Conservation (phyloP, 768 basidiomycete species). For the Favolaschia claudopus region DNA sequence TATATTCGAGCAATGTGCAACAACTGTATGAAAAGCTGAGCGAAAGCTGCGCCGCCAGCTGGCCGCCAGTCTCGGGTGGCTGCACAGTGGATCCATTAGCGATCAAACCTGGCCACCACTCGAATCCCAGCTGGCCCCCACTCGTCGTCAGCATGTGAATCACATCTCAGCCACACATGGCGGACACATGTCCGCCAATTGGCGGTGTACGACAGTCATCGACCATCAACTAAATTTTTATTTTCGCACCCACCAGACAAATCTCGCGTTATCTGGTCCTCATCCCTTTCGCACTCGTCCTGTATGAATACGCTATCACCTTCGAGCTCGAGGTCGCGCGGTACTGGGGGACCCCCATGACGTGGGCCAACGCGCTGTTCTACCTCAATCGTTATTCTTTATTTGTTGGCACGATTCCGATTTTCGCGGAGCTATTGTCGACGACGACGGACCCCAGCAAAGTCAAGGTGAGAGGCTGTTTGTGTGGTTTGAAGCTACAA, state of each 20-base stretch:
- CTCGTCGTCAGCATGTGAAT: too few species aligned
- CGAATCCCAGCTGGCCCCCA: too few species aligned
- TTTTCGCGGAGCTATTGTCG: conserved; percentile 11
- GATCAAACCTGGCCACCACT: too few species aligned
- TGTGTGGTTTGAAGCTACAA: background rate
- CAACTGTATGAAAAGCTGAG: too few species aligned
- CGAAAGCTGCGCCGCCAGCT: too few species aligned
- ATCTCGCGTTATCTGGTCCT: conserved; percentile 5
- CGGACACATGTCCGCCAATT: too few species aligned
- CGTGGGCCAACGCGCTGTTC: conserved; percentile 27
- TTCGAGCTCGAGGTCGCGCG: conserved; percentile 37
- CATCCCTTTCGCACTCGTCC: conserved; percentile 31
- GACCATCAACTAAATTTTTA: too few species aligned
- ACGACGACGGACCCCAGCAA: conserved; percentile 9
- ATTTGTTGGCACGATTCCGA: conserved; percentile 27
- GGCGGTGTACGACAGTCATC: too few species aligned
- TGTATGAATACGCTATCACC: conserved; percentile 45
- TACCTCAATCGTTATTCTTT: conserved; percentile 33
- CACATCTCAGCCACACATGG: too few species aligned
- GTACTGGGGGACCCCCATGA: conserved; percentile 38
- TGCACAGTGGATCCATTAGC: too few species aligned
- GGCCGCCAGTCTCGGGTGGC: too few species aligned
- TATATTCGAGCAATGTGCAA: too few species aligned
- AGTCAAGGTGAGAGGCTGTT: background rate
- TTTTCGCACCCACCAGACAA: background rate